Base-by-base conservation (phyloP, 495 filamentous ascomycete genomes). In the Chaetomium cochliodes region DNA sequence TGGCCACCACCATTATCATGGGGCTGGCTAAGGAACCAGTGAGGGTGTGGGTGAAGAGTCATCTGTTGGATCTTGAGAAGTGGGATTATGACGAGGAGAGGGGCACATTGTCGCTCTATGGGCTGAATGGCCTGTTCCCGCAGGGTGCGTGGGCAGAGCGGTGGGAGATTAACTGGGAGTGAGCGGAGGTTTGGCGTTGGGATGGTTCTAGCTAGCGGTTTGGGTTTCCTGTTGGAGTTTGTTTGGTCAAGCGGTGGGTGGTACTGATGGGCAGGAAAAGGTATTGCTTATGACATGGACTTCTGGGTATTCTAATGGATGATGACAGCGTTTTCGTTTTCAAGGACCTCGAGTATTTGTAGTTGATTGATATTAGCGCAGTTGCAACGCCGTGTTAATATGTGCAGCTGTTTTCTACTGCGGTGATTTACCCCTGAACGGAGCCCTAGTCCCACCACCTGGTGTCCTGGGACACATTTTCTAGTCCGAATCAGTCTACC, bases 1-100 rank as follows among this genome's bases (percentile, higher is more conserved):
- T 93, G 5, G 83, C 79, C 0, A 88, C 87, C 63, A 80, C 91
- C 54, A 91, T 87, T 0, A 72, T 93, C 46, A 58, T 92, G 65
- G 90, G 90, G n/a, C 78, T 90, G 2, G 39, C 72, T 12, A 64
- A 69, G 13, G 57, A 72, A 22, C 78, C 83, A 1, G 70, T 65
- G 12, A 68, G 73, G 22, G 80, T 92, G 2, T 77, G 68, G 25
- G 63, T 90, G 5, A 87, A 88, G 63, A 82, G 82, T 0, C 64
- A 74, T 57, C 57, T 50, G 12, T 67, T 88, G 5, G 70, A 75
- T 0, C 55, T 51, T 5, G 71, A 64, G 37, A 69, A 71, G 5
- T 85, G 87, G 74, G 65, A 67, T 13, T 87, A 85, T 60, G 75
- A 87, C 2, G 28, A 26, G 2, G 64, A 69, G n/a, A 69, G 25